Base-by-base conservation (phyloP, 1,284 basidiomycete genomes). In the Uromyces viciae-fabae region DNA sequence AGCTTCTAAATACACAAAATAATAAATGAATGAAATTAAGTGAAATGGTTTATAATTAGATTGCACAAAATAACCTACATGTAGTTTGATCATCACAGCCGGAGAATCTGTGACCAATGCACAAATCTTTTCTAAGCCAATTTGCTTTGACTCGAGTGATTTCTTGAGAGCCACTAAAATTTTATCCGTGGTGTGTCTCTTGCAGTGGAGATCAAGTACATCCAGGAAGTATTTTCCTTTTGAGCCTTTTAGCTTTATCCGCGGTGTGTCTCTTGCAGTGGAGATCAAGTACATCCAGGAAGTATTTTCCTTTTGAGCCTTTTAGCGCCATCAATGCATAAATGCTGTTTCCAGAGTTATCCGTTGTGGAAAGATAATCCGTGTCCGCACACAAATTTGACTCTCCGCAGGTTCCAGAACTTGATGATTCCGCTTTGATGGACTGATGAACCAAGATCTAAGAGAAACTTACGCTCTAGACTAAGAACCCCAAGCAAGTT, bases 41-140 rank as follows among this genome's bases (percentile, higher is more conserved):
- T 46, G 8, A 42, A 9, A 19, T 28, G 9, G 11, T 25, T 14
- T 17, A 46, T 17, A 72, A 14, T 43, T 22, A 1, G 1, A 11
- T 25, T 46, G 40, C 22, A 15, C 3, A 42, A 28, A 62, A 77
- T 36, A n/a, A 46, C 38, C 68, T 31, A 77, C 75, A 40, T 46
- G 43, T 33, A 77, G 40, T 33, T 68, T 68, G 25, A 68, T 11
- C 75, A 77, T 64, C 19, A 49, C 28, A 33, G 58, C 1, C 17
- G 72, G 56, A 1, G 62, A 66, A 40, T 77, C 62, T 36, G 75
- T 77, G 0, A 66, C 75, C 25, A 77, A 14, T 22, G 62, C 62
- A 77, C 33, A 33, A 17, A 38, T 38, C 4, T 49, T 1, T 28
- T 33, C 40, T 3, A 60, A 17, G 14, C 31, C 28, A 22, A 75